These are phyloP conservation scores for Buxus sempervirens DNA, from an alignment of 164 flowering plant species.

Conservation along the genomic window DNA sequence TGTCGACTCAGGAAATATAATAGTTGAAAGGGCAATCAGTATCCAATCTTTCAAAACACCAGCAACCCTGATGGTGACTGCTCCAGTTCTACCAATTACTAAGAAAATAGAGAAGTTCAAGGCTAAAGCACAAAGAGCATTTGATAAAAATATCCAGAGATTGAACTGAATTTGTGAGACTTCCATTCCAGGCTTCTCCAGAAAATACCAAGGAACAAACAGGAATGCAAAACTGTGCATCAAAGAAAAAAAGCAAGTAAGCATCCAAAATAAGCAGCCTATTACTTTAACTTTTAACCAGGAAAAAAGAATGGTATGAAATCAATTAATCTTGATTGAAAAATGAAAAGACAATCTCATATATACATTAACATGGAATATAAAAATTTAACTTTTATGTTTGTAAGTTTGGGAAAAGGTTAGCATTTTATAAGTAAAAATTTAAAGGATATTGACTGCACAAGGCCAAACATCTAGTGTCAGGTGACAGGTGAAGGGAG, in stretches of 20 bases:
- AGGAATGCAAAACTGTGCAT: conserved; percentile 84
- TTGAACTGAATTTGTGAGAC: conserved; percentile 87
- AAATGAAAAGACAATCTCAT: too few species aligned
- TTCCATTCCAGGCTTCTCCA: conserved; percentile 84
- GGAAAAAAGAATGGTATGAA: too few species aligned
- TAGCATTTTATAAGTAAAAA: too few species aligned
- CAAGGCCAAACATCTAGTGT: too few species aligned
- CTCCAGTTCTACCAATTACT: conserved; percentile 96
- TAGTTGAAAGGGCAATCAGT: conserved; percentile 91
- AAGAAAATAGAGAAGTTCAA: conserved; percentile 92
- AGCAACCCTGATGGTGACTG: conserved; percentile 94
- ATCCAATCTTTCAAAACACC: conserved; percentile 99
- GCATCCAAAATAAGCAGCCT: conserved; percentile 2
- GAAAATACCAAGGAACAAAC: conserved; percentile 80
- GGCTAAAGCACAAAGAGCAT: conserved; percentile 89
- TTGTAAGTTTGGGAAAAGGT: too few species aligned
- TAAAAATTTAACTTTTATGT: too few species aligned
- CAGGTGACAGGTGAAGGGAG: too few species aligned
- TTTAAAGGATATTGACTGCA: too few species aligned
- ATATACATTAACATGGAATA: too few species aligned
- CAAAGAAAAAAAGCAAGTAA: conserved; percentile 10
- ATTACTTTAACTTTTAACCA: not conserved
- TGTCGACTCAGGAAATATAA: conserved; percentile 89
- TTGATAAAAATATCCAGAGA: conserved; percentile 92
- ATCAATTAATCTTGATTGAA: too few species aligned